phyloP scores from a whole-genome alignment of 129 eudicot species.

The Helianthus tuberosus region DNA sequence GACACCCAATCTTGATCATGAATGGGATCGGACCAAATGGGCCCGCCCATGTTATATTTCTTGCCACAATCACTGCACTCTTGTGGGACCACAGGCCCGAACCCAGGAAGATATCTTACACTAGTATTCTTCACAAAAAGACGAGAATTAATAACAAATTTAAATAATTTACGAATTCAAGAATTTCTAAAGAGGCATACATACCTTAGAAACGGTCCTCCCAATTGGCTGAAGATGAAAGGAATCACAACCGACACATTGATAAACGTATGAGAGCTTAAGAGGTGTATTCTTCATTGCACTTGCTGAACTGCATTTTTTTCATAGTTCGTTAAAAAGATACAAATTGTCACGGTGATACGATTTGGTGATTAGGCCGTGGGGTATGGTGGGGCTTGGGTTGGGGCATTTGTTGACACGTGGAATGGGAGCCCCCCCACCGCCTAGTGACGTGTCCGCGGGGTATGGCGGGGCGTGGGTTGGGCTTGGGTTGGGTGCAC shows the following conservation, averaged over 20 bases:
- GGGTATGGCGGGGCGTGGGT: too few relatives aligned
- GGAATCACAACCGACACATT: slow-evolving; percentile 94
- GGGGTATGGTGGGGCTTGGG: too few relatives aligned
- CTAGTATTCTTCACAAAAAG: slow-evolving; percentile 57
- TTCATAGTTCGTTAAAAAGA: slow-evolving; percentile 21
- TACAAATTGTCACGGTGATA: background rate
- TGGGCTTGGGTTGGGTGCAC: too few relatives aligned
- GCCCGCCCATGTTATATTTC: slow-evolving; percentile 89
- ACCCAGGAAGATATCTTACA: slow-evolving; percentile 90
- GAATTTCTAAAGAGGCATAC: slow-evolving; percentile 41
- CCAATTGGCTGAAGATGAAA: slow-evolving; percentile 97
- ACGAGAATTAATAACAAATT: background rate
- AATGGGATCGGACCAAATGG: slow-evolving; percentile 98
- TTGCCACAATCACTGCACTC: slow-evolving; percentile 94
- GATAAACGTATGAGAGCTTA: slow-evolving; percentile 89
- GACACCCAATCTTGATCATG: slow-evolving; percentile 97
- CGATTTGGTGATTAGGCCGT: background rate
- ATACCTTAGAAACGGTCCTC: slow-evolving; percentile 89
- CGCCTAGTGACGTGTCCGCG: too few relatives aligned
- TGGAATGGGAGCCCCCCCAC: too few relatives aligned
- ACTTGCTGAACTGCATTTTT: slow-evolving; percentile 83
- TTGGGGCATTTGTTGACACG: too few relatives aligned
- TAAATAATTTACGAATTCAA: slow-evolving; percentile 1
- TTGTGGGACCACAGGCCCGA: slow-evolving; percentile 84
- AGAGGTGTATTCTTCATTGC: slow-evolving; percentile 98